Evolutionary conservation across 495 filamentous ascomycete species (phyloP).

Genomic region (Parmelia sp.): DNA sequence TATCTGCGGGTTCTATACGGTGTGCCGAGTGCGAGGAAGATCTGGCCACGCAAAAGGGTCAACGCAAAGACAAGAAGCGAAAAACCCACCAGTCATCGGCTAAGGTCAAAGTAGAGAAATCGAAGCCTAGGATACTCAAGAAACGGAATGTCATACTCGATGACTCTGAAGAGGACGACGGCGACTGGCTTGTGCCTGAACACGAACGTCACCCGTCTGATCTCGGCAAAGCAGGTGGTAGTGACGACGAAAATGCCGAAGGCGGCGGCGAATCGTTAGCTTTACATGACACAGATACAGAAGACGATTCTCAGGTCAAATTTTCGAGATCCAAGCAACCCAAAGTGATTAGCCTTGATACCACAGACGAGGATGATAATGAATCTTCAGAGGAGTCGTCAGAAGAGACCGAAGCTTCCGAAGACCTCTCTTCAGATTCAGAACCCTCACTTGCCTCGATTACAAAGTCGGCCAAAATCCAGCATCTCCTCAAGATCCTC

Average conservation of each 20-base stretch:
- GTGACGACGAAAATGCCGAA: constrained; percentile 78
- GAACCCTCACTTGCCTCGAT: constrained; percentile 31
- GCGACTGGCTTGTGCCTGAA: constrained; percentile 69
- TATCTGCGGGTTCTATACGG: constrained; percentile 51
- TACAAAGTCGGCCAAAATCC: constrained; percentile 83
- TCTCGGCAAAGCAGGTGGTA: constrained; percentile 72
- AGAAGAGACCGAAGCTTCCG: constrained; percentile 41
- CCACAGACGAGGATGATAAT: constrained; percentile 31
- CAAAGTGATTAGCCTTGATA: constrained; percentile 23
- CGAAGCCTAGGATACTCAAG: constrained; percentile 38
- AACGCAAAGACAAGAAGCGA: constrained; percentile 46
- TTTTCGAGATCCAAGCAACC: constrained; percentile 18
- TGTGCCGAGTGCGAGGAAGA: constrained; percentile 70
- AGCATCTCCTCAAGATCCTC: constrained; percentile 72
- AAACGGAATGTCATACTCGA: constrained; percentile 54
- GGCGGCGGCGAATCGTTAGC: constrained; percentile 73
- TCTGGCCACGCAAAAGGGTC: constrained; percentile 40
- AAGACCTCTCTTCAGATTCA: constrained; percentile 31
- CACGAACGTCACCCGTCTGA: constrained; percentile 48
- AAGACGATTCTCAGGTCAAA: constrained; percentile 34
- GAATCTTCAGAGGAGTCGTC: constrained; percentile 28
- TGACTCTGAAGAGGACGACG: constrained; percentile 63
- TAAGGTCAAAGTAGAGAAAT: constrained; percentile 23
- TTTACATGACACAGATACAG: constrained; percentile 56
- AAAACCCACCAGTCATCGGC: constrained; percentile 34